Percentiles rank a stretch among this genome's conserved stretches.
Evolutionary conservation across 495 filamentous ascomycete species (phyloP).

Genomic region (Hypoxylon subgilvum): DNA sequence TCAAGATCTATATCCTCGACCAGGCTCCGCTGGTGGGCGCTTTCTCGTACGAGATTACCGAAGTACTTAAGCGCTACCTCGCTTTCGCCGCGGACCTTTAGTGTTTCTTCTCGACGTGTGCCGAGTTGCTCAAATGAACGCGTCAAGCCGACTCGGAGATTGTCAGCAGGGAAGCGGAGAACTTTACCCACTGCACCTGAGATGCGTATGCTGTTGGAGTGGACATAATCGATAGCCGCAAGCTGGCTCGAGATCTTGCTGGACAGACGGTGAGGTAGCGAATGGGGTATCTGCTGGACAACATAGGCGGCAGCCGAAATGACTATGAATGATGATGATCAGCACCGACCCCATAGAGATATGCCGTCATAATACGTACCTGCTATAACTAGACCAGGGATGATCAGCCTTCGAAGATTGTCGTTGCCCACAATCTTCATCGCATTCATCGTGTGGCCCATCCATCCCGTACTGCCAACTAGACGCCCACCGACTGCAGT

Average conservation of each 20-base stretch:
- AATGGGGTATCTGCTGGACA: constrained; percentile 81
- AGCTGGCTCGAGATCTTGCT: constrained; percentile 83
- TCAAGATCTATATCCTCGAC: constrained; percentile 86
- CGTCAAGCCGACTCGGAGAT: constrained; percentile 77
- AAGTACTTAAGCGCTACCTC: constrained; percentile 86
- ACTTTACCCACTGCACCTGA: constrained; percentile 82
- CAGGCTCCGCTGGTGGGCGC: constrained; percentile 69
- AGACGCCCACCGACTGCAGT: constrained; percentile 81
- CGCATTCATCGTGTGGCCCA: constrained; percentile 83
- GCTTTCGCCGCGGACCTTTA: constrained; percentile 74
- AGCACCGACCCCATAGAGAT: constrained; percentile 35
- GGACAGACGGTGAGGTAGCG: constrained; percentile 84
- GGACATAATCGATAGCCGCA: constrained; percentile 84
- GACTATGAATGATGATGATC: constrained; percentile 55
- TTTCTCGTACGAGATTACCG: constrained; percentile 79
- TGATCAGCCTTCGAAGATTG: constrained; percentile 78
- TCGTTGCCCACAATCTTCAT: constrained; percentile 81
- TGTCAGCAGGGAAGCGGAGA: constrained; percentile 81
- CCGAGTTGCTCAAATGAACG: constrained; percentile 82
- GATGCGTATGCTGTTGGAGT: constrained; percentile 84
- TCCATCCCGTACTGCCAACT: constrained; percentile 82
- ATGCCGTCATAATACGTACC: constrained; percentile 61
- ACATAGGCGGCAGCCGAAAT: constrained; percentile 77
- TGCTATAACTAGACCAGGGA: constrained; percentile 77
- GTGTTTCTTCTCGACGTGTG: constrained; percentile 75